Conservation (phyloP, 768 basidiomycete species). For the Phaeotremella skinneri region DNA sequence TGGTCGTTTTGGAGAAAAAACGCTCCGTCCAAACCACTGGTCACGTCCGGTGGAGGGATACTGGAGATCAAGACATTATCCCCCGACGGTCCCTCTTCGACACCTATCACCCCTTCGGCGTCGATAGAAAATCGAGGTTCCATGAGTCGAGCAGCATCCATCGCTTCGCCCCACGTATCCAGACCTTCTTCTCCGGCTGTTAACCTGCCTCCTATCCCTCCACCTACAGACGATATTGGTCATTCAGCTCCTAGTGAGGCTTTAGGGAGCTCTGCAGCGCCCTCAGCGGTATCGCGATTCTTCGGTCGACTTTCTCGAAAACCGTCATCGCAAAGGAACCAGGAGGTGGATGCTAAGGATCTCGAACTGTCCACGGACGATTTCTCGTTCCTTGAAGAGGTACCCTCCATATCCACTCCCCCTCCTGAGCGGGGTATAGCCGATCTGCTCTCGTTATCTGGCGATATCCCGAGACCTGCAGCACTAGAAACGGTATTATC, state of each 20-base stretch:
- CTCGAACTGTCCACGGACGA: constrained; percentile 75
- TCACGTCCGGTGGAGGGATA: constrained; percentile 47
- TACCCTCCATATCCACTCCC: constrained; percentile 36
- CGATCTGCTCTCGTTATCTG: constrained; percentile 54
- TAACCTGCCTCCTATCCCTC: not conserved
- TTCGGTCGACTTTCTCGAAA: constrained; percentile 68
- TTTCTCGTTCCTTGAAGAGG: constrained; percentile 66
- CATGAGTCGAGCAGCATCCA: constrained; percentile 19
- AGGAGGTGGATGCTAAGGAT: constrained; percentile 56
- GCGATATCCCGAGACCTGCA: constrained; percentile 28
- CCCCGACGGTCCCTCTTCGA: not conserved
- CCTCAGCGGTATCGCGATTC: constrained; percentile 79
- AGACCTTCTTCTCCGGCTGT: constrained; percentile 11
- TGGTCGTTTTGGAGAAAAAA: constrained; percentile 48
- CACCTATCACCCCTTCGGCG: not conserved
- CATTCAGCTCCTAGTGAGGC: constrained; percentile 9
- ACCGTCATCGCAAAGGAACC: constrained; percentile 39
- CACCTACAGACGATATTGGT: not conserved
- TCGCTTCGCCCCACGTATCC: constrained; percentile 4
- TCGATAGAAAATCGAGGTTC: constrained; percentile 10
- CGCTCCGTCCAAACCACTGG: constrained; percentile 28
- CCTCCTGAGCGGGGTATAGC: constrained; percentile 53
- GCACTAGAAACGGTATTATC: constrained; percentile 43
- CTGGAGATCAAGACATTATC: constrained; percentile 40
- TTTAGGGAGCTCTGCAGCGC: constrained; percentile 23